Evolutionary conservation across 75 land plant species (phyloP).

Genomic region (Pinus taeda): DNA sequence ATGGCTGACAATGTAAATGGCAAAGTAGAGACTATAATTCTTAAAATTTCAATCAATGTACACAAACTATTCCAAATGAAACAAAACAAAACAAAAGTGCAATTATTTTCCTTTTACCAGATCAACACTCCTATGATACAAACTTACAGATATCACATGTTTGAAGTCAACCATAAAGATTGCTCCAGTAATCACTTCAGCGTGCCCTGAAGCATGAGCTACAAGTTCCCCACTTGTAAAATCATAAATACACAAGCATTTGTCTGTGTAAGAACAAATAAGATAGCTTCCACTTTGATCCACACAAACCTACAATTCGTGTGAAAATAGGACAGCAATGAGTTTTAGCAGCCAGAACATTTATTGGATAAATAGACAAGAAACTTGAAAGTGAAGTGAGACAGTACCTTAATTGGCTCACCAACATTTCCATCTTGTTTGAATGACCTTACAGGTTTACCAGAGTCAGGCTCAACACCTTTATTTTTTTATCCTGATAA

Average conservation of each 20-base stretch:
- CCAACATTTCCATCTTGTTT: constrained; percentile 56
- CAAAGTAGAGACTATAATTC: background rate
- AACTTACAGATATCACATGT: constrained; percentile 61
- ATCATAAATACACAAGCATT: constrained; percentile 58
- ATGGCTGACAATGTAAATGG: no score
- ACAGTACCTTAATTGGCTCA: constrained; percentile 67
- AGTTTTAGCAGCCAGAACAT: background rate
- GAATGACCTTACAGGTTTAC: constrained; percentile 54
- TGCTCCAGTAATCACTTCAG: constrained; percentile 74
- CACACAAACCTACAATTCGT: constrained; percentile 41
- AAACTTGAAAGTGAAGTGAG: background rate
- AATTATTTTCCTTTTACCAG: no score
- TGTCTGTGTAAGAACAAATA: constrained; percentile 70
- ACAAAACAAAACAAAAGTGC: background rate
- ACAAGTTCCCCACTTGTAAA: constrained; percentile 60
- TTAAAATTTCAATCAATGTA: background rate
- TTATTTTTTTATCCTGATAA: constrained; percentile 70
- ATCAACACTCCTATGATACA: no score
- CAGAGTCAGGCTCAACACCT: constrained; percentile 46
- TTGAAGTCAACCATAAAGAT: constrained; percentile 62
- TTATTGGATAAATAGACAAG: background rate
- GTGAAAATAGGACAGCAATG: background rate
- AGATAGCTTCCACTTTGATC: constrained; percentile 75
- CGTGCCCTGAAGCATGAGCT: constrained; percentile 62
- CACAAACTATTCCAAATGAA: background rate